phyloP scores from a whole-genome alignment of 2,329 filamentous ascomycete species.

The Fusarium buxicola region DNA sequence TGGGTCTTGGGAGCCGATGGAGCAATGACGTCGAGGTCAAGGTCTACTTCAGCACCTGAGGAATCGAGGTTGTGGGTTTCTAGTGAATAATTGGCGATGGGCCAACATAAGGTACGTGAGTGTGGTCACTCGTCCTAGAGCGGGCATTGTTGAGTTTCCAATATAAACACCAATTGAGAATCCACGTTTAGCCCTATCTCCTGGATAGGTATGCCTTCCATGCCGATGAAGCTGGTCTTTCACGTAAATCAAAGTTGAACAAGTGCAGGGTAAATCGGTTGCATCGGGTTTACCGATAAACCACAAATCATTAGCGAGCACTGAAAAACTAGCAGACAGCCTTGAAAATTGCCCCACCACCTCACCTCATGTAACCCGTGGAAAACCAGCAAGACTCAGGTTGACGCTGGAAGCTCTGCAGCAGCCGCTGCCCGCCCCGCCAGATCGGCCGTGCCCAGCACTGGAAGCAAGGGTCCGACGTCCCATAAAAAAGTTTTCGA shows the following conservation, averaged over 20 bases:
- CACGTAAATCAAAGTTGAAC: too few relatives aligned
- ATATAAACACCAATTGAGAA: not conserved
- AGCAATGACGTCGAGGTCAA: conserved; percentile 82
- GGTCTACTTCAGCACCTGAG: conserved; percentile 62
- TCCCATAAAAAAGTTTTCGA: conserved; percentile 57
- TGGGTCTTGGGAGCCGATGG: conserved; percentile 77
- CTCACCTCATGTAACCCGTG: too few relatives aligned
- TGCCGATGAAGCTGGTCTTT: too few relatives aligned
- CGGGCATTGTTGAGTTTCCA: not conserved
- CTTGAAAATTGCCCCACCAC: too few relatives aligned
- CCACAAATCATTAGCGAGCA: not conserved
- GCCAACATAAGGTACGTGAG: not conserved
- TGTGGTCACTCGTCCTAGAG: not conserved
- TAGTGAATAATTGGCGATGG: not conserved
- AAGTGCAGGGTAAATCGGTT: not conserved
- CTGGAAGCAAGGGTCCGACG: conserved; percentile 40
- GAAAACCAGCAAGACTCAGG: too few relatives aligned
- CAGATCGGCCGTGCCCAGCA: conserved; percentile 27
- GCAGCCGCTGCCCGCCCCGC: conserved; percentile 25
- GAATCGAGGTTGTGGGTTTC: not conserved
- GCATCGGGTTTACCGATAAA: not conserved
- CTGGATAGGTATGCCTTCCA: too few relatives aligned
- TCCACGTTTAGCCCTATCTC: not conserved
- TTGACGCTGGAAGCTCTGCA: conserved; percentile 4
- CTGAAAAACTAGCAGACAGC: conserved; percentile 13